Base-by-base conservation (phyloP, 2,329 filamentous ascomycete genomes). In the Cryphonectria parasitica region DNA sequence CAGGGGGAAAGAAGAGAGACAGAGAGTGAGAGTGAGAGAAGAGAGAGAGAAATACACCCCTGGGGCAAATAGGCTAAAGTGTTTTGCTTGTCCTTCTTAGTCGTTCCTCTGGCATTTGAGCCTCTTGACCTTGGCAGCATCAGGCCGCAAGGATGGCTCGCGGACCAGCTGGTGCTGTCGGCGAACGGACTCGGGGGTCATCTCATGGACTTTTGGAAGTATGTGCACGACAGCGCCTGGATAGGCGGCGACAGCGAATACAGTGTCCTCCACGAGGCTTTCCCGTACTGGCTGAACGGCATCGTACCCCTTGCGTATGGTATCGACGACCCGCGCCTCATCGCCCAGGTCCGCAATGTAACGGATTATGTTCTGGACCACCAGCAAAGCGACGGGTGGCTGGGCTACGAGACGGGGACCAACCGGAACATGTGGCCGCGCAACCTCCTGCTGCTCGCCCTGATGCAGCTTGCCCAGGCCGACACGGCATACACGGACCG, bases 241-340 rank as follows among this genome's bases (percentile, higher is more conserved):
- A 75, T 86, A 1, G 87, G 86, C 2, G 85, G 86, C 6, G 74
- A 79, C 43, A 75, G 79, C 3, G 86, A 89, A 73, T 89, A 89
- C 74, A 86, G 82, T 17, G 77, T 78, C 31, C 78, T 89, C 2
- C 83, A 88, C 73, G 87, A 89, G 78, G 85, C 83, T 1, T 82
- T 84, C 36, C 85, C 87, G 0, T 89, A 89, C 75, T 89, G 87
- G 85, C 85, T 88, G 74, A 89, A 89, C 74, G 85, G 83, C 4
- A 79, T 88, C 1, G 86, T 89, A 1, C 86, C 87, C 25, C 80
- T 89, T 34, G 86, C 87, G 1, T 89, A 85, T 71, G 78, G 77
- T 0, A 76, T 86, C 5, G 79, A 86, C 66, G 83, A 89, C 74
- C 73, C 78, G 3, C 77, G 83, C 6, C 77, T 89, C n/a, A 85